Conservation (phyloP, 208 protist species). For the Trypanosoma melophagium region DNA sequence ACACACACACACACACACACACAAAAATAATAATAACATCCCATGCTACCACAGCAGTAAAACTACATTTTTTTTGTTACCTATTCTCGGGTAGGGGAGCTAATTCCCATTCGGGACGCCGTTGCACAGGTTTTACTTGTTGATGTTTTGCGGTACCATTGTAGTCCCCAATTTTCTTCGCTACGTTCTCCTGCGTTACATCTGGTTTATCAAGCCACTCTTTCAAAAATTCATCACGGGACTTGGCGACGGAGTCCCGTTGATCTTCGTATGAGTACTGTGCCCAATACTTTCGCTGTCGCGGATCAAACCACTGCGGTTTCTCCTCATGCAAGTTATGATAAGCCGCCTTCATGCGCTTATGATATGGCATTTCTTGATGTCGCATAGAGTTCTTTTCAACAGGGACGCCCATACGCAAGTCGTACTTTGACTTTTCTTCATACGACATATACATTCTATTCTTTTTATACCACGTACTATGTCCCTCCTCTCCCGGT, state of each 20-base stretch:
- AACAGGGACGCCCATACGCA: conserved; percentile 76
- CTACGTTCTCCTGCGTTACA: conserved; percentile 83
- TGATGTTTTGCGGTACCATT: conserved; percentile 87
- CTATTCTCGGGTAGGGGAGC: conserved; percentile 50
- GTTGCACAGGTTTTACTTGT: conserved; percentile 70
- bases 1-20: too few relatives aligned
- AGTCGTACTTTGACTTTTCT: conserved; percentile 80
- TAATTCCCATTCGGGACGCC: conserved; percentile 86
- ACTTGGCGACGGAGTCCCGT: conserved; percentile 80
- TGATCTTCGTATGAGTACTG: conserved; percentile 86
- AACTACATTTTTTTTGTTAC: background rate
- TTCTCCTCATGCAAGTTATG: conserved; percentile 72
- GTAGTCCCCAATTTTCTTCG: conserved; percentile 87
- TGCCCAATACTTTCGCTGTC: conserved; percentile 79
- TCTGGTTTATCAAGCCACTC: conserved; percentile 89
- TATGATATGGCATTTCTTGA: conserved; percentile 86
- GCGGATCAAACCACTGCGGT: conserved; percentile 73
- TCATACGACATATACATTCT: conserved; percentile 92
- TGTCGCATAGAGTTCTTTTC: conserved; percentile 86
- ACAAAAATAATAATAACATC: conserved; percentile 12
- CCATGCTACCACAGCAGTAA: background rate
- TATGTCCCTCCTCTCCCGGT: conserved; percentile 85
- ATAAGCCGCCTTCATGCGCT: conserved; percentile 83
- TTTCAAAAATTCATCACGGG: conserved; percentile 75
- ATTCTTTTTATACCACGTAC: conserved; percentile 87